Conservation (phyloP, 352 stramenopile species). For the Phytophthora podocarpi region DNA sequence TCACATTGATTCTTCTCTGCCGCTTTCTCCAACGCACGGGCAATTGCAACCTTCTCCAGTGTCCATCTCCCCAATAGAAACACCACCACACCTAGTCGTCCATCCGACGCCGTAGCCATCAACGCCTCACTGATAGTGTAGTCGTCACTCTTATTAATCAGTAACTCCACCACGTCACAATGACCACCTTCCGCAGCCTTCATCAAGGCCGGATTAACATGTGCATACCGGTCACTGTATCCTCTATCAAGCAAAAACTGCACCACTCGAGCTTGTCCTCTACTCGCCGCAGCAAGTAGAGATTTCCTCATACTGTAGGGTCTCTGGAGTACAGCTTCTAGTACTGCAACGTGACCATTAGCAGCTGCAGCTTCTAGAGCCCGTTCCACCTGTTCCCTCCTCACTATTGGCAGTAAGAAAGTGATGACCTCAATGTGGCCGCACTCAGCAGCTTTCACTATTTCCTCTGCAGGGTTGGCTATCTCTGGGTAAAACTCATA, state of each 20-base stretch:
- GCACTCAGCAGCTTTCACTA: conserved; percentile 2
- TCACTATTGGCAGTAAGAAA: not conserved
- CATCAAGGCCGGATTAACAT: conserved; percentile 5
- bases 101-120: not conserved
- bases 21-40: conserved; percentile 8
- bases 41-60: not conserved
- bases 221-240: not conserved
- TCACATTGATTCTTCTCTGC: not conserved
- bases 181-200: conserved; percentile 4
- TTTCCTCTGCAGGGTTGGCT: not conserved
- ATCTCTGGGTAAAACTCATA: conserved; percentile 5
- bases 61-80: conserved; percentile 1
- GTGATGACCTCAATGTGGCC: conserved; percentile 77
- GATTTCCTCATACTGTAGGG: conserved; percentile 5
- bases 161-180: conserved; percentile 8
- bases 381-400: not conserved
- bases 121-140: conserved; percentile 5
- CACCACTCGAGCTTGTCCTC: conserved; percentile 4
- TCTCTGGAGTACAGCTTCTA: not conserved
- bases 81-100: not conserved
- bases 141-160: conserved; percentile 4
- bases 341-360: conserved; percentile 2
- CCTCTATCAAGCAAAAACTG: conserved; percentile 13
- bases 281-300: not conserved
- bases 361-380: conserved; percentile 13